phyloP scores from a whole-genome alignment of 2,329 filamentous ascomycete genomes.

The Neofusicoccum laricinum region DNA sequence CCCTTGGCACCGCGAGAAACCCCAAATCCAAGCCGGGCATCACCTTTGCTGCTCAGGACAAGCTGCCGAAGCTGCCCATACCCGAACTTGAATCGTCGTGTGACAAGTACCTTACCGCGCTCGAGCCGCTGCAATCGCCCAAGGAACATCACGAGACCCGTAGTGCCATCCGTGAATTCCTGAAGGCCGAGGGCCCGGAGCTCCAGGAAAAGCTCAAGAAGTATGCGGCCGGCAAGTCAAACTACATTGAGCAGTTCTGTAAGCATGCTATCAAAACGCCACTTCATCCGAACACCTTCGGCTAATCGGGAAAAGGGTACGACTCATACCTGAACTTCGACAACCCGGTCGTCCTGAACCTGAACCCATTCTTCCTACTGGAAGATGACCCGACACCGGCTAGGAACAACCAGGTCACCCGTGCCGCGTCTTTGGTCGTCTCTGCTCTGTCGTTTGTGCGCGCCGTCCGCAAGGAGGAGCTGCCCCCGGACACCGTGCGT shows the following conservation, averaged over 20 bases:
- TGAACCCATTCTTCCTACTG: slow-evolving; percentile 96
- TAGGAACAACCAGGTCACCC: slow-evolving; percentile 92
- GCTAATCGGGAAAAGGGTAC: slow-evolving; percentile 65
- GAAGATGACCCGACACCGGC: slow-evolving; percentile 97
- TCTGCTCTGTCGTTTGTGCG: slow-evolving; percentile 90
- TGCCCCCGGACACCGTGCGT: slow-evolving; percentile 81
- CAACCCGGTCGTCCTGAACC: slow-evolving; percentile 93
- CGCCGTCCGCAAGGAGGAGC: slow-evolving; percentile 86
- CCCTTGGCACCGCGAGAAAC: slow-evolving; percentile 49
- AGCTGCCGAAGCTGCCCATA: slow-evolving; percentile 86
- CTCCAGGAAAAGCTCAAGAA: slow-evolving; percentile 86
- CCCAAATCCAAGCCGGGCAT: slow-evolving; percentile 65
- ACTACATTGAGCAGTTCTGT: slow-evolving; percentile 99
- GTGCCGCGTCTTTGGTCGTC: slow-evolving; percentile 85
- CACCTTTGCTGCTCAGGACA: slow-evolving; percentile 87
- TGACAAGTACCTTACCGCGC: slow-evolving; percentile 72
- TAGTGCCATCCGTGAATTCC: slow-evolving; percentile 77
- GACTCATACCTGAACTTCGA: slow-evolving; percentile 98
- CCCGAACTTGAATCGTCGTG: slow-evolving; percentile 79
- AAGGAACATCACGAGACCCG: slow-evolving; percentile 82
- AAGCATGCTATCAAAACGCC: slow-evolving; percentile 40
- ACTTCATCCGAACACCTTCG: not conserved
- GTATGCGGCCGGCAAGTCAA: slow-evolving; percentile 86
- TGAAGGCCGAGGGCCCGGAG: slow-evolving; percentile 75
- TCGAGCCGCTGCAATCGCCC: slow-evolving; percentile 75